phyloP scores from a whole-genome alignment of 2,329 filamentous ascomycete genomes.

The Fusarium burgessii region DNA sequence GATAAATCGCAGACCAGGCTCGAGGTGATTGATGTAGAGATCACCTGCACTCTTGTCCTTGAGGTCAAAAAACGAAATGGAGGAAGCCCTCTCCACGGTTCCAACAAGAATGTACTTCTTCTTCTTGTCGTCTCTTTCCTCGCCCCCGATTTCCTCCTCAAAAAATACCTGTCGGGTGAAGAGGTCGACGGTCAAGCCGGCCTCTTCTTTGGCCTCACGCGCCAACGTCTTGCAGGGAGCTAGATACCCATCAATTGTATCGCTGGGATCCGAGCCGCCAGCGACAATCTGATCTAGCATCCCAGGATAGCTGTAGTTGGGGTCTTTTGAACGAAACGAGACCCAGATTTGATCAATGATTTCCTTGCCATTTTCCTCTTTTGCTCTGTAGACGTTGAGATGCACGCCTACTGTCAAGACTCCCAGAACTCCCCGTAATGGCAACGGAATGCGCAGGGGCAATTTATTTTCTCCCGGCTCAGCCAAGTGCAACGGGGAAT shows the following conservation, averaged over 20 bases:
- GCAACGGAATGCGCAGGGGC: conserved; percentile 46
- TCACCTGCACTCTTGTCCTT: conserved; percentile 49
- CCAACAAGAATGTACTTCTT: conserved; percentile 35
- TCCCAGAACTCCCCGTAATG: conserved; percentile 52
- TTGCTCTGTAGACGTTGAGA: conserved; percentile 52
- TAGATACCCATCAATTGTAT: conserved; percentile 38
- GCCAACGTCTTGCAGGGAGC: conserved; percentile 46
- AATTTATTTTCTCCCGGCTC: conserved; percentile 39
- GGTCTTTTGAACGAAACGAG: conserved; percentile 46
- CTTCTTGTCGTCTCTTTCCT: not conserved
- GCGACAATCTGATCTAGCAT: conserved; percentile 55
- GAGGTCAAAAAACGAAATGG: conserved; percentile 53
- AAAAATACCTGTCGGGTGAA: conserved; percentile 32
- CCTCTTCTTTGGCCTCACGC: conserved; percentile 53
- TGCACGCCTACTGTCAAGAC: conserved; percentile 54
- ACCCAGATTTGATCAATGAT: conserved; percentile 51
- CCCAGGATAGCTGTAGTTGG: conserved; percentile 49
- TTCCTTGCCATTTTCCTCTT: conserved; percentile 32
- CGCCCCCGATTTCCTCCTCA: not conserved
- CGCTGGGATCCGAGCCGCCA: conserved; percentile 50
- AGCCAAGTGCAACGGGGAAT: conserved; percentile 48
- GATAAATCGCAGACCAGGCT: conserved; percentile 54
- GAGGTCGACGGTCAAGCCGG: conserved; percentile 38
- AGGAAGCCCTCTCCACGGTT: conserved; percentile 36
- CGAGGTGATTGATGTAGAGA: conserved; percentile 50